Base-by-base conservation (phyloP, 2,329 filamentous ascomycete genomes). In the Penicillium griseofulvum region DNA sequence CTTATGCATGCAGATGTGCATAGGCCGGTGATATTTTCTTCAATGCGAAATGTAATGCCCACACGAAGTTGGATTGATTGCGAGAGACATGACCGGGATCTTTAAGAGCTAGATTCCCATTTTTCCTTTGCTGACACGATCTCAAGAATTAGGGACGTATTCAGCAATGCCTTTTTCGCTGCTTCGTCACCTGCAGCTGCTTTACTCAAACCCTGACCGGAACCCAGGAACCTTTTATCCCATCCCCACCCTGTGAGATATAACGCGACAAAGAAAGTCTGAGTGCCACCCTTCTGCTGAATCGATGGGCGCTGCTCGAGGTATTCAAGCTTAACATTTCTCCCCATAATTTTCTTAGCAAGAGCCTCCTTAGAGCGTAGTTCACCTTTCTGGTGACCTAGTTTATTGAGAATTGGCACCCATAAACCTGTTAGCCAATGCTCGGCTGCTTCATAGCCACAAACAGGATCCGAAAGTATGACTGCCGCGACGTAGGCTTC, bases 401-500 rank as follows among this genome's bases (percentile, higher is more conserved):
- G 52, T 50, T 67, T 61, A 77, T 70, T 63, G 36, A 95, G 74
- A 5, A 83, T 84, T 44, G 80, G 83, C 4, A 82, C 81, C 91
- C 91, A 97, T 0, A 97, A 76, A 8, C 80, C 75, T 48, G 84
- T 87, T 43, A 97, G 75, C 91, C 91, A 97, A 14, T 80, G 70
- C 49, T 87, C 81, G 2, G 83, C 86, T 2, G 78, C 80, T 8
- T 72, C 59, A 44, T 88, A 81, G 1, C 92, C 91, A 44, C 83
- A 70, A 3, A 76, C 72, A 0, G 84, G 80, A 64, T 91, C 83
- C 1, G 87, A 86, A 2, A 90, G 76, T 33, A 96, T 82, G 6
- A 92, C 75, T 3, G 88, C 92, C 9, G 89, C 92, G 16, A 96
- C 84, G 64, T 95, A 97, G 0, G 93, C 89, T 71, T 97, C 93